phyloP scores from a whole-genome alignment of 768 basidiomycete species.

The Tremella mesenterica region DNA sequence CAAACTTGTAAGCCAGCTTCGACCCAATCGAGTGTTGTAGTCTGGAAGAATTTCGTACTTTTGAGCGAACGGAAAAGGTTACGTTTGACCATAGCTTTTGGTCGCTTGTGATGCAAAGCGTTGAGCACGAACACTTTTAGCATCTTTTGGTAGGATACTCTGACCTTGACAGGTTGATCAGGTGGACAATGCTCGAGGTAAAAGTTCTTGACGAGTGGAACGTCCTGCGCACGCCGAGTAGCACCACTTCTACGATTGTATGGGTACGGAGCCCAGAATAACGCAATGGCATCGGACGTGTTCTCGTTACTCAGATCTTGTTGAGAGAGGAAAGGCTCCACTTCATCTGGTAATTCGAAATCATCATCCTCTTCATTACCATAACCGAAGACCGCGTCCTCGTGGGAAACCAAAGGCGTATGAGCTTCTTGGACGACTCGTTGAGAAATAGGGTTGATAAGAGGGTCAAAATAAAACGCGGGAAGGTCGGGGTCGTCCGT shows the following conservation, averaged over 20 bases:
- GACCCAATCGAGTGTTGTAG: conserved; percentile 95
- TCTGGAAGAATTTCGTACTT: conserved; percentile 99
- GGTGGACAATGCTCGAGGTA: conserved; percentile 98
- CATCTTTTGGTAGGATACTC: conserved; percentile 97
- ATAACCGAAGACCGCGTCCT: conserved; percentile 86
- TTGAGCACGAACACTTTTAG: conserved; percentile 89
- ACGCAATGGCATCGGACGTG: conserved; percentile 90
- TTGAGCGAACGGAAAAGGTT: conserved; percentile 77
- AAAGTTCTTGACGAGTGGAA: conserved; percentile 96
- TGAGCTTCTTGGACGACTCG: conserved; percentile 80
- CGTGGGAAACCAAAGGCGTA: conserved; percentile 70
- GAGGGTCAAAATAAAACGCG: conserved; percentile 96
- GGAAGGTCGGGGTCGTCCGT: conserved; percentile 99
- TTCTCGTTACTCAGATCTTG: conserved; percentile 76
- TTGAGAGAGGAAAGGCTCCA: conserved; percentile 71
- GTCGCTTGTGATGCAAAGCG: conserved; percentile 74
- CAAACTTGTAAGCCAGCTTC: conserved; percentile 98
- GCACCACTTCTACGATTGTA: conserved; percentile 85
- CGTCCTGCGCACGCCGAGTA: conserved; percentile 87
- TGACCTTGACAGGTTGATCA: conserved; percentile 90
- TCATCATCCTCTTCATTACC: conserved; percentile 61
- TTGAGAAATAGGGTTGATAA: conserved; percentile 93
- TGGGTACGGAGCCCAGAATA: conserved; percentile 98
- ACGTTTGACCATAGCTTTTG: conserved; percentile 97
- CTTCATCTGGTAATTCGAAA: conserved; percentile 69